phyloP scores from a whole-genome alignment of 257 asterid genomes.

The Ballota nigra region DNA sequence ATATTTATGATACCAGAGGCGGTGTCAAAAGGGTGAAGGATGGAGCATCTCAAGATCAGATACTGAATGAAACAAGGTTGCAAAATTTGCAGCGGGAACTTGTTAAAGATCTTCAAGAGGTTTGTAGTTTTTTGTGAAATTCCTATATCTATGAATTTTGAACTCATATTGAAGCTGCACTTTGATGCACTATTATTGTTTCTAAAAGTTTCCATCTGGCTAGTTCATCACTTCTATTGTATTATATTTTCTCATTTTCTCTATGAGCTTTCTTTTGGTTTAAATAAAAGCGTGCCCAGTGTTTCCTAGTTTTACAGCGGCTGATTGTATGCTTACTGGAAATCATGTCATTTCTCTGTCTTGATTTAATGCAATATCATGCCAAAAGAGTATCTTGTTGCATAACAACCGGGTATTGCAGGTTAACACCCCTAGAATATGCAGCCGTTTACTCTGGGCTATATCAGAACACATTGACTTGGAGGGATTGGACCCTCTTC shows the following conservation, averaged over 20 bases:
- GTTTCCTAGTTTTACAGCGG: neutral
- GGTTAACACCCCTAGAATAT: constrained; percentile 81
- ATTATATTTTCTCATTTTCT: neutral
- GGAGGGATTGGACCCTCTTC: constrained; percentile 94
- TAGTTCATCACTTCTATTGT: neutral
- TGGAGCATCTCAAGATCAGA: constrained; percentile 98
- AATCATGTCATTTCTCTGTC: neutral
- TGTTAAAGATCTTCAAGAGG: constrained; percentile 88
- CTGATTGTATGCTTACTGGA: neutral
- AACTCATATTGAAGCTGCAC: constrained; percentile 1
- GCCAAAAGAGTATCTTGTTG: constrained; percentile 9
- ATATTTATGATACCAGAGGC: constrained; percentile 92
- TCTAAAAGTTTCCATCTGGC: constrained; percentile 5
- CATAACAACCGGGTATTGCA: constrained; percentile 38
- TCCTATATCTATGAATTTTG: neutral
- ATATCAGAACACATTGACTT: constrained; percentile 89
- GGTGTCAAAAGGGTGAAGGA: constrained; percentile 96
- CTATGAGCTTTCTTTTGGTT: constrained; percentile 5
- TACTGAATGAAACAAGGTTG: constrained; percentile 86
- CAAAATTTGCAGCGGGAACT: constrained; percentile 90
- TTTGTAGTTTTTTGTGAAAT: constrained; percentile 34
- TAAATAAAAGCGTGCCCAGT: neutral
- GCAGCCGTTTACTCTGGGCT: constrained; percentile 83
- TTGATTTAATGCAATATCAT: neutral
- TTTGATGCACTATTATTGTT: neutral